These are phyloP conservation scores for Pisolithus sp. DNA, from an alignment of 768 basidiomycete genomes.

Conservation along the genomic window DNA sequence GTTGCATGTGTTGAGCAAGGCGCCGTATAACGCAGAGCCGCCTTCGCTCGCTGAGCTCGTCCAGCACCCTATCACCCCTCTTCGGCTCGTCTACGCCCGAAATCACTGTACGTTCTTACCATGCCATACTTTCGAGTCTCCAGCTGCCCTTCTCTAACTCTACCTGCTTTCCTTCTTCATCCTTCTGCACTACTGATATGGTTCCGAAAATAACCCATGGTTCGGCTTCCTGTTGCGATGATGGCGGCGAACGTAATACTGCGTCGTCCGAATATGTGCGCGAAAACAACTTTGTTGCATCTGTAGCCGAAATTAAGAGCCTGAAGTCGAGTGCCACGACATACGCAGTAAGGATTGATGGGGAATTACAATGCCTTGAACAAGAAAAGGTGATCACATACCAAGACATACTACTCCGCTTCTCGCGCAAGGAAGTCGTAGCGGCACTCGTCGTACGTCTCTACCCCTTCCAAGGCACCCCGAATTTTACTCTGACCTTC, in stretches of 20 bases:
- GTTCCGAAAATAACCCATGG: too few species aligned
- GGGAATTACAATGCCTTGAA: conserved; percentile 14
- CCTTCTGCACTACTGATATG: conserved; percentile 7
- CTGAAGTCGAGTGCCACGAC: conserved; percentile 13
- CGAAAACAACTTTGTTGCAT: neutral
- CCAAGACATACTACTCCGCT: conserved; percentile 13
- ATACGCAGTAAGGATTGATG: conserved; percentile 24
- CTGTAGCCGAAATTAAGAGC: conserved; percentile 23
- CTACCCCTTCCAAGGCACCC: neutral
- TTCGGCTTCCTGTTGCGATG: conserved; percentile 24
- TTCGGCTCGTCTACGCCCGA: conserved; percentile 60
- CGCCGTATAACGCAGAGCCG: conserved; percentile 71
- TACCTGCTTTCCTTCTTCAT: neutral
- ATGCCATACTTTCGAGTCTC: neutral
- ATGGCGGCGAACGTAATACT: neutral
- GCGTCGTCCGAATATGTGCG: too few species aligned
- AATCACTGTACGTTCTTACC: conserved; percentile 59
- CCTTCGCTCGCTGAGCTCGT: conserved; percentile 49
- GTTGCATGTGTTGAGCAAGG: conserved; percentile 17
- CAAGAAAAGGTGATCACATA: conserved; percentile 15
- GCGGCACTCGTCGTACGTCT: conserved; percentile 47
- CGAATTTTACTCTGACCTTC: neutral
- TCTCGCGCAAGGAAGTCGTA: conserved; percentile 29
- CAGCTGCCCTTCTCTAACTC: neutral
- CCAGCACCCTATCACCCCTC: conserved; percentile 44